Evolutionary conservation across 2,329 filamentous ascomycete species (phyloP), one percentile per base, ranked within the genome.

Genomic region (Colletotrichum magnum): DNA sequence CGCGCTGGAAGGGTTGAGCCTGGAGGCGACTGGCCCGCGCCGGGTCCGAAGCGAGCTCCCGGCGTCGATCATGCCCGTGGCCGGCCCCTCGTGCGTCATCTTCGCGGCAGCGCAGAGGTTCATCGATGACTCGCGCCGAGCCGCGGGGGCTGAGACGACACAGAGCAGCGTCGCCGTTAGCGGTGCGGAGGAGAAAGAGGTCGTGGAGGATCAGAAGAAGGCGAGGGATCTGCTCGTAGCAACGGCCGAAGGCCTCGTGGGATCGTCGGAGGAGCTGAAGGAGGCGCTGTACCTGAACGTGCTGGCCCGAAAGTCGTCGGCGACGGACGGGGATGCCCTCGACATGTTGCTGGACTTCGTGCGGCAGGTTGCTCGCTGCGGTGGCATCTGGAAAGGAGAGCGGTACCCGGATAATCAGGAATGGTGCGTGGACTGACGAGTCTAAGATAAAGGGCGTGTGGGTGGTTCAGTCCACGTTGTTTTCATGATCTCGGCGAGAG

Each of bases 291-390:
- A 58, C 50, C 41, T 52, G 15, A 36, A 62, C 28, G 18, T 41
- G 15, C 10, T 60, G 12, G 7, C 32, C 3, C 5, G 26, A 4
- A 57, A 56, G 13, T 39, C 56, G 1, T 69, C 43, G 21, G 21
- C 43, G 6, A 67, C 32, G 12, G 24, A 47, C 5, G 15, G 54
- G 21, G 18, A 18, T 6, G 53, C 39, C 5, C 13, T 58, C 4
- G 3, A 50, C 1, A n/a, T 9, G 1, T 51, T 59, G 13, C 15
- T 54, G 39, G 12, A 13, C 7, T 58, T 54, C n/a, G 39, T 60
- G 6, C 61, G 51, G n/a, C 45, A 50, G 6, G 53, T 65, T 45
- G 60, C 65, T 18, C 54, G 50, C 2, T 59, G 39, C 54, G 65
- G 64, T 6, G 64, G 51, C 6, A 39, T 53, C 39, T 45, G 58